phyloP scores from a whole-genome alignment of 164 flowering plant genomes.

The Berberis vulgaris region DNA sequence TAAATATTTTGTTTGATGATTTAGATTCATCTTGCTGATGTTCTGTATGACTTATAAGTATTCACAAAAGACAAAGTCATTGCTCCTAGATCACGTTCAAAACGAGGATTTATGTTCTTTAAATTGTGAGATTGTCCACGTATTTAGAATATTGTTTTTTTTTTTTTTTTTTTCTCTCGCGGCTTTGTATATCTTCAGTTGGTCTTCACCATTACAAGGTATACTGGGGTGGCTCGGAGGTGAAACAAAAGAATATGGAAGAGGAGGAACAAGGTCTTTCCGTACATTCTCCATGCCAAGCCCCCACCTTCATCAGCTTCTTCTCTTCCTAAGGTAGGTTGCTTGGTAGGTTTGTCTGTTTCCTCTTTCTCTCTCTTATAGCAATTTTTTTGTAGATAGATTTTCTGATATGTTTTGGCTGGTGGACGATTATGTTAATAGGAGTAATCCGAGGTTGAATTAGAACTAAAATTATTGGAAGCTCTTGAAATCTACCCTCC shows the following conservation, averaged over 20 bases:
- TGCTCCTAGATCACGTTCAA: no score
- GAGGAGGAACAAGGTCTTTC: slow-evolving; percentile 81
- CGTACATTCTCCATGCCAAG: slow-evolving; percentile 78
- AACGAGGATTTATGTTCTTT: no score
- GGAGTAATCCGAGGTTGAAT: slow-evolving; percentile 86
- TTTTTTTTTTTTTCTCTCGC: no score
- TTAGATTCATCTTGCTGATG: no score
- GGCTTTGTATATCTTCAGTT: no score
- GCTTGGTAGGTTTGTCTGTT: not conserved
- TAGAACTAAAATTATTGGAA: slow-evolving; percentile 80
- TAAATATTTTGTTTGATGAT: no score
- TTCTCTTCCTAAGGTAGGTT: slow-evolving; percentile 59
- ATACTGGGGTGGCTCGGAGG: no score
- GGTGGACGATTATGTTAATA: slow-evolving; percentile 7
- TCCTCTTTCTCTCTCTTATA: not conserved
- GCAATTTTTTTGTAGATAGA: not conserved
- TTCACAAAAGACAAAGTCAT: no score
- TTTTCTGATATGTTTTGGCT: not conserved
- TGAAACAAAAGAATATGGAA: slow-evolving; percentile 2
- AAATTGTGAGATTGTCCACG: no score
- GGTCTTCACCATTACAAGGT: no score
- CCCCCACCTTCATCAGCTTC: slow-evolving; percentile 74
- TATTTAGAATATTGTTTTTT: no score
- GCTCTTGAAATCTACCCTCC: slow-evolving; percentile 93
- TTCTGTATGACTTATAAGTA: no score